Conservation (phyloP, 352 stramenopile species). For the Globisporangium polare region DNA sequence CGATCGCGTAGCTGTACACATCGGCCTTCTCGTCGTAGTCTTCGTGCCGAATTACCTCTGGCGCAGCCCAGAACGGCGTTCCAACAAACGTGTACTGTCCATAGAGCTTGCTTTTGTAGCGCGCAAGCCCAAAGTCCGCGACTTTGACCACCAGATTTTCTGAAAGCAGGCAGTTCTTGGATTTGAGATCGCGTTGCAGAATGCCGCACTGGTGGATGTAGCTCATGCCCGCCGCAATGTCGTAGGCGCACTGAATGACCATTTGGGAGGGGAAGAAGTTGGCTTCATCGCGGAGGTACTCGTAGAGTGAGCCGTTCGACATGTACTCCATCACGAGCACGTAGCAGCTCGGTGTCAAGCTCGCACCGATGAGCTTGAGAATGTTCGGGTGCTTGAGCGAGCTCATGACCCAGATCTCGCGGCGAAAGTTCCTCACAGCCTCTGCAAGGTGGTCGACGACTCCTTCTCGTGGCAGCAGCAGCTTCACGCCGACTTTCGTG, state of each 20-base stretch:
- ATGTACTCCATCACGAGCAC: constrained; percentile 87
- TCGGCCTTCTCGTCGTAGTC: constrained; percentile 73
- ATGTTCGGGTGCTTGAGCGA: constrained; percentile 69
- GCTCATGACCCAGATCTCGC: constrained; percentile 82
- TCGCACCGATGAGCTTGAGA: constrained; percentile 71
- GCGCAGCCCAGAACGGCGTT: constrained; percentile 74
- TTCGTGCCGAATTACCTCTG: constrained; percentile 75
- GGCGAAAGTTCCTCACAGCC: constrained; percentile 73
- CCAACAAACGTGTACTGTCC: constrained; percentile 70
- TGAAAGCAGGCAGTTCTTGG: constrained; percentile 73
- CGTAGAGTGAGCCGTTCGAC: constrained; percentile 79
- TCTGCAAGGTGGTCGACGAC: constrained; percentile 67
- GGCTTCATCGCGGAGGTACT: constrained; percentile 66
- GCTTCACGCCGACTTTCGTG: constrained; percentile 72
- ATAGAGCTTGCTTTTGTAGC: constrained; percentile 41
- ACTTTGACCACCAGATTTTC: constrained; percentile 79
- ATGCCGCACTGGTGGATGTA: constrained; percentile 55
- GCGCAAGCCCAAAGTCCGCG: constrained; percentile 66
- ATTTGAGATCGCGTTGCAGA: constrained; percentile 74
- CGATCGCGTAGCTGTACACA: constrained; percentile 73
- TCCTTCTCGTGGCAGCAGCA: constrained; percentile 68
- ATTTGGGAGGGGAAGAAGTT: constrained; percentile 72
- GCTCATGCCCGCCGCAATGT: constrained; percentile 64
- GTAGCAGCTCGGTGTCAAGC: constrained; percentile 71
- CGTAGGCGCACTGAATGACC: constrained; percentile 51